Evolutionary conservation across 78 protist genomes (phyloP), one percentile per base, ranked within the genome.

Genomic region (Chrysochromulina tobinii): DNA sequence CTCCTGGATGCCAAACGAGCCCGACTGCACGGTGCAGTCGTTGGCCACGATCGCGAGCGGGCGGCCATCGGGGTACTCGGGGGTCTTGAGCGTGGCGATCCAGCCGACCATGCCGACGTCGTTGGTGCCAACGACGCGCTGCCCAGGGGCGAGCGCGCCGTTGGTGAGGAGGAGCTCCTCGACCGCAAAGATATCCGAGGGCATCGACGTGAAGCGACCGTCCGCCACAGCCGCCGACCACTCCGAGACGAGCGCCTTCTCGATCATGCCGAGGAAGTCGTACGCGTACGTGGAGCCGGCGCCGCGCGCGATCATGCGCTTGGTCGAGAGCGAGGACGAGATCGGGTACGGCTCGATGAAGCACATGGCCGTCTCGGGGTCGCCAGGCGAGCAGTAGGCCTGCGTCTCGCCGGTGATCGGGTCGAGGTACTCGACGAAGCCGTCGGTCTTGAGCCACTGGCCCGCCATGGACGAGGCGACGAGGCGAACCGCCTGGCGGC

Each of bases 41-140:
- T 98, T 98, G 89, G 98, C 97, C 85, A 98, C 94, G 55, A 98
- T 92, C 21, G 97, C 77, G 25, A 96, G 90, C 38, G 93, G 95
- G 18, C 99, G 95, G 38, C 98, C 98, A 8, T 53, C 77, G 54
- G 97, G 98, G 90, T 86, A 97, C 91, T 97, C 98, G 4, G 99
- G 99, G 27, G 98, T 97, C 85, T 59, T 54, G 91, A 97, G 51
- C 48, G 88, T 81, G 85, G 91, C 8, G 55, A 23, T 54, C 98
- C 99, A 97, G 11, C 96, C 98, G 14, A 98, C 96, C 99, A 98
- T 98, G 90, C 99, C 99, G 53, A 96, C 64, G 38, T 84, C 27
- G 93, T 95, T 96, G 18, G 15, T 8, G 73, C 95, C 97, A 79
- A 84, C 59, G 53, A 81, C 54, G 51, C 54, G 50, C 38, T 67